These are phyloP conservation scores for Rhodotorula graminis DNA, from an alignment of 768 basidiomycete species.

Conservation along the genomic window DNA sequence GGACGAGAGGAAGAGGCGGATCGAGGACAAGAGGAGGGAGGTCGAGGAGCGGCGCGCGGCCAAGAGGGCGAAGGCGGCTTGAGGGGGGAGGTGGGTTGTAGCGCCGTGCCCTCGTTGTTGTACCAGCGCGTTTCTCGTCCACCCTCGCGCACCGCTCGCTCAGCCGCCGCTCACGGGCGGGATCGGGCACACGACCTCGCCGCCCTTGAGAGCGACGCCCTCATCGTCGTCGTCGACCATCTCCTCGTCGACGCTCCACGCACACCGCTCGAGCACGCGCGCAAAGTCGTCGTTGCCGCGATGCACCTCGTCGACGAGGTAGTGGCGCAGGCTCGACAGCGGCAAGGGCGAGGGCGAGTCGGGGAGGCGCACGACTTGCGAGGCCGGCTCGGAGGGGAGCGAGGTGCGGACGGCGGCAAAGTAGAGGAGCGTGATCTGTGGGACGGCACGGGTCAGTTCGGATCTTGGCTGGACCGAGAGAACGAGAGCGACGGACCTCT, in stretches of 20 bases:
- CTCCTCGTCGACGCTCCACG: constrained; percentile 76
- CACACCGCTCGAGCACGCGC: constrained; percentile 58
- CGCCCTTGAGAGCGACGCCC: constrained; percentile 56
- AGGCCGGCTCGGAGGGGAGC: constrained; percentile 53
- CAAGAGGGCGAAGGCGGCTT: not conserved
- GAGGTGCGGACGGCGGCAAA: constrained; percentile 67
- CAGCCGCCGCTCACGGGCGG: constrained; percentile 77
- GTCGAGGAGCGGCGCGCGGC: constrained; percentile 13
- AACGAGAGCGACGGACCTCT: not conserved
- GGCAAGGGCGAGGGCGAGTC: constrained; percentile 49
- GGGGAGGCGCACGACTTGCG: constrained; percentile 56
- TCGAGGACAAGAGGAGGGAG: constrained; percentile 33
- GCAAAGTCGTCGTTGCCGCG: constrained; percentile 48
- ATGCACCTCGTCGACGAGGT: constrained; percentile 48
- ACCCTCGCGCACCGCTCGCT: constrained; percentile 2
- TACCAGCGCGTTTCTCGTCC: constrained; percentile 9
- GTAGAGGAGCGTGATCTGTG: constrained; percentile 50
- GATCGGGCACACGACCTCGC: constrained; percentile 74
- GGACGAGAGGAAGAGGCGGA: constrained; percentile 26
- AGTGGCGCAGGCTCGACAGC: constrained; percentile 54
- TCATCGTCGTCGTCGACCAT: constrained; percentile 61
- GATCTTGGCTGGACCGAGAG: accelerated
- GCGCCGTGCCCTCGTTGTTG: not conserved
- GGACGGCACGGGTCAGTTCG: not conserved
- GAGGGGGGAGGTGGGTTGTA: not conserved